A percentile compares a stretch with the other conserved stretches of the same genome.
Conservation (phyloP, 352 stramenopile genomes). For the Globisporangium okanoganense region DNA sequence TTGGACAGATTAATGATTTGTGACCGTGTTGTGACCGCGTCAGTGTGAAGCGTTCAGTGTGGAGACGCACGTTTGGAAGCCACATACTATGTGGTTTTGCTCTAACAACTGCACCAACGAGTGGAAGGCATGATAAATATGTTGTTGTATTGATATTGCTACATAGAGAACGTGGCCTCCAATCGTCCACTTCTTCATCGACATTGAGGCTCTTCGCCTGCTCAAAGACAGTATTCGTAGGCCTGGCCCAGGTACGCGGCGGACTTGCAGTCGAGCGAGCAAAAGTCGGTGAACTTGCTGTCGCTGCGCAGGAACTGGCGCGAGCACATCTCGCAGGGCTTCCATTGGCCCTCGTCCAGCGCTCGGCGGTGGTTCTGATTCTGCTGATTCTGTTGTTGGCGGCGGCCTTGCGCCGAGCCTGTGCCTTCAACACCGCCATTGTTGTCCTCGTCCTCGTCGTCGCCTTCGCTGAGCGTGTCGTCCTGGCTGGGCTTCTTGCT, state of each 20-base stretch:
- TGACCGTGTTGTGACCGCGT: too few relatives aligned
- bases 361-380: constrained; percentile 13
- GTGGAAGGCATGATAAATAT: too few relatives aligned
- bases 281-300: constrained; percentile 27
- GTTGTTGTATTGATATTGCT: neutral
- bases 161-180: too few relatives aligned
- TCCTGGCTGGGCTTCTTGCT: neutral
- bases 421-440: neutral
- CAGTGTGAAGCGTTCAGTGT: too few relatives aligned
- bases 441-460: neutral
- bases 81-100: too few relatives aligned
- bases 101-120: too few relatives aligned
- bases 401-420: neutral
- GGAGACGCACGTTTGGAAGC: too few relatives aligned
- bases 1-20: too few relatives aligned
- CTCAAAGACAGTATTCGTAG: neutral
- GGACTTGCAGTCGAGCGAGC: constrained; percentile 43
- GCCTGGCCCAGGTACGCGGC: constrained; percentile 25
- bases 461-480: neutral
- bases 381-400: neutral
- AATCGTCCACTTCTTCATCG: too few relatives aligned
- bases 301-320: constrained; percentile 28
- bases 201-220: too few relatives aligned
- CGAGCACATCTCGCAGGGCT: constrained; percentile 33
- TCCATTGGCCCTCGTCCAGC: constrained; percentile 16